phyloP scores from a whole-genome alignment of 768 basidiomycete genomes.

The Lactarius trivialis region DNA sequence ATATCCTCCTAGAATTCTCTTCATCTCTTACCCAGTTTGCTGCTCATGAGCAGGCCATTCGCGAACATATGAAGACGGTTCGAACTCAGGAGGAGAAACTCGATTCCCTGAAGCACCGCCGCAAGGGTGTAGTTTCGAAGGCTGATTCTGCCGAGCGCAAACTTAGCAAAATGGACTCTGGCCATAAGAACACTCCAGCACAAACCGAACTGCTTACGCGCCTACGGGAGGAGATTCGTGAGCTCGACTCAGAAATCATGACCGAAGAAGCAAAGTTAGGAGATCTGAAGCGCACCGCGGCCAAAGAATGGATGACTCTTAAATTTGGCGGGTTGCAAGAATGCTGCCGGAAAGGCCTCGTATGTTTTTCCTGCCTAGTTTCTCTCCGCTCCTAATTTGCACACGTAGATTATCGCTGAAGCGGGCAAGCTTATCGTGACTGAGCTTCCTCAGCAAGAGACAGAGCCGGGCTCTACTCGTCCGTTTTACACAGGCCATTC shows the following conservation, averaged over 20 bases:
- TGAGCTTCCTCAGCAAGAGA: slow-evolving; percentile 71
- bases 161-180: slow-evolving; percentile 81
- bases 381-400: background rate
- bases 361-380: slow-evolving; percentile 26
- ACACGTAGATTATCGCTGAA: slow-evolving; percentile 44
- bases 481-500: slow-evolving; percentile 63
- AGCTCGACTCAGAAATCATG: slow-evolving; percentile 78
- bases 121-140: slow-evolving; percentile 57
- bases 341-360: slow-evolving; percentile 71
- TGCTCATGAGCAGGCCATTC: slow-evolving; percentile 59
- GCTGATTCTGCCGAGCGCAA: slow-evolving; percentile 86
- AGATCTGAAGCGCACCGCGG: slow-evolving; percentile 72
- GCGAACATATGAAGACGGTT: slow-evolving; percentile 71
- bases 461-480: slow-evolving; percentile 73
- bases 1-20: slow-evolving; percentile 60
- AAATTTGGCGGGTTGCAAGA: slow-evolving; percentile 88
- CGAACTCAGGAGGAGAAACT: slow-evolving; percentile 79
- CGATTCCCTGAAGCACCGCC: slow-evolving; percentile 65
- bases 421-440: slow-evolving; percentile 46
- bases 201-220: slow-evolving; percentile 70
- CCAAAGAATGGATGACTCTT: slow-evolving; percentile 65
- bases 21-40: slow-evolving; percentile 64
- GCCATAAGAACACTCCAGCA: slow-evolving; percentile 71
- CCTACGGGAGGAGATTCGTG: slow-evolving; percentile 69
- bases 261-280: slow-evolving; percentile 72